A percentile compares a stretch with the other conserved stretches of the same genome.
Evolutionary conservation across 2,329 filamentous ascomycete genomes (phyloP).

Genomic region (Magnaporthiopsis incrustans): DNA sequence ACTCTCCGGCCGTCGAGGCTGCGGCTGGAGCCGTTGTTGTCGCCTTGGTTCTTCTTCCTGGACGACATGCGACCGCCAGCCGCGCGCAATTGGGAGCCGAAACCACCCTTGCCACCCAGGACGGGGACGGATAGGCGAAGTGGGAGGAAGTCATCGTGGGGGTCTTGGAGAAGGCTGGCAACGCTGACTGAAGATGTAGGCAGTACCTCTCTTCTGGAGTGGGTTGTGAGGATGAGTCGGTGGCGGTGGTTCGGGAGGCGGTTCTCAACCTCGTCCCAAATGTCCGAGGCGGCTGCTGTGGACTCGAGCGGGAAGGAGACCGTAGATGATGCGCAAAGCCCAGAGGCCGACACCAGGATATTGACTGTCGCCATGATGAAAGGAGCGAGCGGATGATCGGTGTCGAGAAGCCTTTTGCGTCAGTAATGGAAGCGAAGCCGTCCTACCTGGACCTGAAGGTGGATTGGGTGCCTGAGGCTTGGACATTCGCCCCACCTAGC

Average conservation of each 20-base stretch:
- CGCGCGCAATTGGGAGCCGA: slow-evolving; percentile 92
- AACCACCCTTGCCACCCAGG: slow-evolving; percentile 93
- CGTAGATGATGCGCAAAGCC: slow-evolving; percentile 75
- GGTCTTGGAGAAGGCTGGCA: slow-evolving; percentile 49
- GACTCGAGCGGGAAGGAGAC: slow-evolving; percentile 65
- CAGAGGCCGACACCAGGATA: slow-evolving; percentile 76
- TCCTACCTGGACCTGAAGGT: no score
- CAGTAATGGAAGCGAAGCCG: no score
- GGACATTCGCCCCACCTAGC: no score
- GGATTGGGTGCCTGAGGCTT: no score
- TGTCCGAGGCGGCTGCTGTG: slow-evolving; percentile 56
- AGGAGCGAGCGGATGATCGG: not conserved
- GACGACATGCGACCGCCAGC: slow-evolving; percentile 97
- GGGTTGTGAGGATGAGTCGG: slow-evolving; percentile 72
- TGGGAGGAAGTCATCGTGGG: slow-evolving; percentile 63
- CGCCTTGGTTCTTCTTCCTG: slow-evolving; percentile 76
- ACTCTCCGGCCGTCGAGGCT: slow-evolving; percentile 87
- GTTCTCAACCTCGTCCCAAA: slow-evolving; percentile 54
- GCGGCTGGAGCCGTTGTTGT: slow-evolving; percentile 82
- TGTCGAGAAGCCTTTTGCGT: no score
- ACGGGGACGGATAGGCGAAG: slow-evolving; percentile 73
- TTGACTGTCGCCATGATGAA: slow-evolving; percentile 42
- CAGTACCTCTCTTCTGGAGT: slow-evolving; percentile 64
- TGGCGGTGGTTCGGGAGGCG: slow-evolving; percentile 50
- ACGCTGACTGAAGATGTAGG: slow-evolving; percentile 46